Conservation (phyloP, 2,329 filamentous ascomycete species). For the Saccharata proteae region DNA sequence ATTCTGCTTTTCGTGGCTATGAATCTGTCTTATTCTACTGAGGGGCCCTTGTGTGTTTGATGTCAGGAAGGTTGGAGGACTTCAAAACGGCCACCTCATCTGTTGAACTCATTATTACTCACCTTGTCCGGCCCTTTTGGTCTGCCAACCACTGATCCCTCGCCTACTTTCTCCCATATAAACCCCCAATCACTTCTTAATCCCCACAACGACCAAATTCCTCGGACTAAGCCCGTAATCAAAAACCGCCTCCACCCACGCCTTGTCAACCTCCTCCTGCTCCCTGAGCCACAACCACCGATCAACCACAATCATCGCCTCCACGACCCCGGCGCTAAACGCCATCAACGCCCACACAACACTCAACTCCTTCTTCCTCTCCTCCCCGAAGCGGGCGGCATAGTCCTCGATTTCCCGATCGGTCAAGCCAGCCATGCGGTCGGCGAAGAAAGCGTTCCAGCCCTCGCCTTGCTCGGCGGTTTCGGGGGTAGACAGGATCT, state of each 20-base stretch:
- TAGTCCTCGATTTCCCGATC: conserved; percentile 68
- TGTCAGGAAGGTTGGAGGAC: too few species aligned
- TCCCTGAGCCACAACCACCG: conserved; percentile 79
- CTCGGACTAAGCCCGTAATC: conserved; percentile 76
- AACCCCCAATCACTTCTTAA: too few species aligned
- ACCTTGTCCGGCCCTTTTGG: too few species aligned
- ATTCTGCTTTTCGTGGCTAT: too few species aligned
- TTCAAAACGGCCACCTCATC: too few species aligned
- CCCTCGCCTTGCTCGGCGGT: conserved; percentile 35
- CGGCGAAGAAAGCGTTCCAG: conserved; percentile 38
- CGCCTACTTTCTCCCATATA: too few species aligned
- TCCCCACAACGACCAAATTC: conserved; percentile 84
- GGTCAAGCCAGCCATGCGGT: conserved; percentile 55
- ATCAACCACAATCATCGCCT: conserved; percentile 83
- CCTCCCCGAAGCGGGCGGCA: conserved; percentile 46
- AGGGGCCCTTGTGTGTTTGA: too few species aligned
- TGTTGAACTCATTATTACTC: too few species aligned
- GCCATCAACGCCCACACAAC: conserved; percentile 94
- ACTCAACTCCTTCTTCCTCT: conserved; percentile 67
- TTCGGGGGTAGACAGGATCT: conserved; percentile 14
- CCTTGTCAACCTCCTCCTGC: conserved; percentile 55
- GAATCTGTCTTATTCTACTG: too few species aligned
- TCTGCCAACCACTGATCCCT: too few species aligned
- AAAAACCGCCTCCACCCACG: conserved; percentile 91
- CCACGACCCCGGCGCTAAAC: conserved; percentile 78